phyloP scores from a whole-genome alignment of 1,139 yeast genomes.

The Diutina mesorugosa region DNA sequence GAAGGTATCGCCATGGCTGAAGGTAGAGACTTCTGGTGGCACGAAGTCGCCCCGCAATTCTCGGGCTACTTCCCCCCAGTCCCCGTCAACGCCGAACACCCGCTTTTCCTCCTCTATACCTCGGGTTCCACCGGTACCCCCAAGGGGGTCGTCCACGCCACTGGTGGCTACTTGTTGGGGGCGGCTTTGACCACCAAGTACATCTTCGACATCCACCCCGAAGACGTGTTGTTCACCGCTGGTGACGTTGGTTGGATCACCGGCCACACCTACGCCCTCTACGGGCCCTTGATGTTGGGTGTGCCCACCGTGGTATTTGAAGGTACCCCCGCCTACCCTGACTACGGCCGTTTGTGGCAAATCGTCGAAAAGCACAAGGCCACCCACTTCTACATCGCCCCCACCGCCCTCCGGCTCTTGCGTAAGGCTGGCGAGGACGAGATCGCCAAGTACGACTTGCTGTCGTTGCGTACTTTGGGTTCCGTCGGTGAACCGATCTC shows the following conservation, averaged over 20 bases:
- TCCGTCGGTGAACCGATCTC: slow-evolving; percentile 99
- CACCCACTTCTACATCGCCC: slow-evolving; percentile 96
- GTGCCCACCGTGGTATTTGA: slow-evolving; percentile 88
- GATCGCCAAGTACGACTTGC: slow-evolving; percentile 73
- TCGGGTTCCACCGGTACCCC: slow-evolving; percentile 98
- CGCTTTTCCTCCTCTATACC: slow-evolving; percentile 84
- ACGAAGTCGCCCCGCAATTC: slow-evolving; percentile 69
- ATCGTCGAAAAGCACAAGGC: slow-evolving; percentile 88
- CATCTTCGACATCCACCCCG: slow-evolving; percentile 82
- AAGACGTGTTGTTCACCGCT: slow-evolving; percentile 87
- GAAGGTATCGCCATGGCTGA: slow-evolving; percentile 50
- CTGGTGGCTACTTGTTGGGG: slow-evolving; percentile 89
- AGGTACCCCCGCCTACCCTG: slow-evolving; percentile 97
- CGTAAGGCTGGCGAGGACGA: slow-evolving; percentile 88
- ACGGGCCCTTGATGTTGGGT: slow-evolving; percentile 87
- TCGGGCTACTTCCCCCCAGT: slow-evolving; percentile 82
- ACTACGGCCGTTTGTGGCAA: slow-evolving; percentile 94
- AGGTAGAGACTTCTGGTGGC: slow-evolving; percentile 93
- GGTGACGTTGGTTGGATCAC: slow-evolving; percentile 99
- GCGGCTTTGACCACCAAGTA: slow-evolving; percentile 92
- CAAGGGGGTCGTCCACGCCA: slow-evolving; percentile 92
- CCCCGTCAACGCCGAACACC: slow-evolving; percentile 85
- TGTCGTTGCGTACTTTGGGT: slow-evolving; percentile 88
- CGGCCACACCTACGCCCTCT: slow-evolving; percentile 92
- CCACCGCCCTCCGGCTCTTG: slow-evolving; percentile 90